phyloP scores from a whole-genome alignment of 306 rosid genomes.

The Adenanthera pavonina region DNA sequence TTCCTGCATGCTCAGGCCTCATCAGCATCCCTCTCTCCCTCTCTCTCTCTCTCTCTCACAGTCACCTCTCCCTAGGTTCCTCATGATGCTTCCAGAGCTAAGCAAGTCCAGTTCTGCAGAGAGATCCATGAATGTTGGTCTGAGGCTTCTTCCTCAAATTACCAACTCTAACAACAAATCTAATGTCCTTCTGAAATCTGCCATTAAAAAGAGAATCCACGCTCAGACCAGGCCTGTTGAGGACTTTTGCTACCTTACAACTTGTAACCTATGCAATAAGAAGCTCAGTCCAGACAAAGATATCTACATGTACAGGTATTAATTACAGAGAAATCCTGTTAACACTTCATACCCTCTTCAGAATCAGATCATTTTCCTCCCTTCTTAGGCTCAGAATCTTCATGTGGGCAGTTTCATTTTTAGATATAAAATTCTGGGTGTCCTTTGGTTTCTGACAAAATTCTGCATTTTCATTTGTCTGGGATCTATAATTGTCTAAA shows the following conservation, averaged over 20 bases:
- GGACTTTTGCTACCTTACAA: conserved; percentile 28
- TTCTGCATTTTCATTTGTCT: not conserved
- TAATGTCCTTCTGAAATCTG: conserved; percentile 24
- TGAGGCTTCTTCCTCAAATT: conserved; percentile 30
- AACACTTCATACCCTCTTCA: not conserved
- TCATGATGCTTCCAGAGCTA: conserved; percentile 37
- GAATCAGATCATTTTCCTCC: not conserved
- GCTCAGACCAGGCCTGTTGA: not conserved
- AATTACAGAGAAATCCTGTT: not conserved
- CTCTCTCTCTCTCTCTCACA: not conserved
- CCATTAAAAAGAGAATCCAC: not conserved
- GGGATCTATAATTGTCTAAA: not conserved
- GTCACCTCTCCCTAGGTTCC: not conserved
- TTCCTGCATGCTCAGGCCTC: conserved; percentile 24
- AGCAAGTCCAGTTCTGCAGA: conserved; percentile 16
- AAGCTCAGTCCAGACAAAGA: conserved; percentile 32
- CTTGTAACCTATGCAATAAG: conserved; percentile 33
- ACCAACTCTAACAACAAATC: not conserved
- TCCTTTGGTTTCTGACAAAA: conserved; percentile 9
- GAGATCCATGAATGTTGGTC: conserved; percentile 15
- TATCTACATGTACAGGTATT: conserved; percentile 36
- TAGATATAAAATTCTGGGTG: not conserved
- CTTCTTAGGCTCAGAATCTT: not conserved
- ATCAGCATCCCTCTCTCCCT: conserved; percentile 5
- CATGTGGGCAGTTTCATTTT: conserved; percentile 4